Base-by-base conservation (phyloP, 306 rosid species). In the Vigna hirtella region DNA sequence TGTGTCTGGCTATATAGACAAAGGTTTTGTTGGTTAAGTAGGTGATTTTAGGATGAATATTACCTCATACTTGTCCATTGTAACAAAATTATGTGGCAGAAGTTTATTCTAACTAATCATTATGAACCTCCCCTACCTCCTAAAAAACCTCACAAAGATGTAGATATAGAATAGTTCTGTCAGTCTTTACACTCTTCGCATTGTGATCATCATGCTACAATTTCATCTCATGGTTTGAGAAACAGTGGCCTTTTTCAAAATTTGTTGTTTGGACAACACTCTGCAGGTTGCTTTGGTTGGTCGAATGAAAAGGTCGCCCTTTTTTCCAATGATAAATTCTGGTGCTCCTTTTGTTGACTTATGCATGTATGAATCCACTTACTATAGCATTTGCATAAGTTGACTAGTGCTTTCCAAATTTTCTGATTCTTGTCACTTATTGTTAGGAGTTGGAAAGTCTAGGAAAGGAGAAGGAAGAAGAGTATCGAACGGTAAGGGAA, bases 31-130 rank as follows among this genome's bases (percentile, higher is more conserved):
- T 68, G 42, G 36, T 48, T 12, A 43, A 43, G 47, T 61, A 47
- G 71, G 36, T 18, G 52, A 63, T 28, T 66, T 53, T 66, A 42
- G 47, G 26, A 52, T 51, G 56, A 51, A 51, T 36, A 15, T 48
- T 48, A 17, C 43, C 73, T 24, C 17, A 49, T 70, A 28, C 61
- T 49, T 26, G 28, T 9, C 28, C 3, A 4, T 28, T 49, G 17
- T 70, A 70, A 50, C 28, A 14, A 28, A 26, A 45, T 15, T 17
- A 52, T 52, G 58, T 1, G 57, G 9, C 17, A 7, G 7, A 5
- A 17, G 8, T 52, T 17, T 9, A 52, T 7, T 52, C 22, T 16
- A 6, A 51, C 10, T 51, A 52, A 52, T 52, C 24, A 52, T 24
- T 52, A 52, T 52, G 9, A 52, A 7, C 5, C 18, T 7, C 20